Base-by-base conservation (phyloP, 441 rosid genomes). In the Populus hybrid region DNA sequence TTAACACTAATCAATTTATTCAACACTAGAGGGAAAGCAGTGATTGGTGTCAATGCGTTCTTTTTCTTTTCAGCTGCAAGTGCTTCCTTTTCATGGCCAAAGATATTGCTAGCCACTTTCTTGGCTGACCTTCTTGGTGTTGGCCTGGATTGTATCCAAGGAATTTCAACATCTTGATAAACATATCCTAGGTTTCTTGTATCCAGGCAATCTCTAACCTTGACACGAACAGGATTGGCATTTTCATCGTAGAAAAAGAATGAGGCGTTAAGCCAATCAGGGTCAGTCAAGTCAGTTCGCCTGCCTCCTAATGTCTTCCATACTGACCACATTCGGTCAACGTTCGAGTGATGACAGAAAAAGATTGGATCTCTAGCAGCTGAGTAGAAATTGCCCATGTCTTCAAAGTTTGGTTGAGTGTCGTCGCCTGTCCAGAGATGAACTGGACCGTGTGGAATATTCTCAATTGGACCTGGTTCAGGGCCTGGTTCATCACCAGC, bases 281-380 rank as follows among this genome's bases (percentile, higher is more conserved):
- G 76, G 71, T 88, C 88, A 0, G 81, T 83, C 71, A 86, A 74
- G 35, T 90, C 86, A 0, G 38, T 83, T 72, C 79, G 70, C 1
- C 21, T 79, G 36, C 86, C 87, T 26, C 86, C 90, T n/a, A 90
- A 64, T 1, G 85, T 81, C 68, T 87, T 89, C 92, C 94, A 89
- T 9, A 90, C 1, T 4, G 80, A 73, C 92, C 94, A 89, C 86
- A 85, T 80, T 6, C 91, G 86, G 65, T 90, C 94, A 0, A 89
- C 73, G n/a, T 90, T 90, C 4, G 88, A 67, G 77, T 90, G 92
- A 76, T 89, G 92, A 66, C 84, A 74, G 23, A 67, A 89, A 76
- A 90, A 90, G 74, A 90, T 81, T 1, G 92, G 92, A 61, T 90
- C 94, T 70, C 92, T 86, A 0, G 76, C 92, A 0, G 94, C 94